These are phyloP conservation scores for Coniochaeta ligniaria DNA, from an alignment of 2,329 filamentous ascomycete genomes.

Conservation along the genomic window DNA sequence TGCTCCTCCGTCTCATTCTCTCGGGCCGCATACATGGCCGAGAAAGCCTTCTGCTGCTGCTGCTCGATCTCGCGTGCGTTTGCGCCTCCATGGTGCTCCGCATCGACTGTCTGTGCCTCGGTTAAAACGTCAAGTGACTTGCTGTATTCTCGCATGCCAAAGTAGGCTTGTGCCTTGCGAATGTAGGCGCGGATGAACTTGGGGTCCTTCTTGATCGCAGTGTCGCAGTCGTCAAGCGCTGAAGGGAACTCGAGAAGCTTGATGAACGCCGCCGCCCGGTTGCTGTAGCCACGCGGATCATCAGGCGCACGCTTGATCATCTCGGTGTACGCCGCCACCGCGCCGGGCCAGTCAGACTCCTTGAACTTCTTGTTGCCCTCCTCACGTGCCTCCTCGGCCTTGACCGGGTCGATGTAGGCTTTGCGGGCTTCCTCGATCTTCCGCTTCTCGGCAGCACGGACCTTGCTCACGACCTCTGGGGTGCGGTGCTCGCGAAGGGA, in stretches of 20 bases:
- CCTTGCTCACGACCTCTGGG: constrained; percentile 86
- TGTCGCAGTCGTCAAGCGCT: constrained; percentile 86
- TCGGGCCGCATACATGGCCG: constrained; percentile 81
- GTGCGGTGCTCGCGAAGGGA: constrained; percentile 96
- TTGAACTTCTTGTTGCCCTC: constrained; percentile 97
- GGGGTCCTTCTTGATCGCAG: constrained; percentile 82
- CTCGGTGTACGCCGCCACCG: constrained; percentile 88
- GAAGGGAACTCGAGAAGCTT: constrained; percentile 95
- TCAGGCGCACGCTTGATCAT: constrained; percentile 95
- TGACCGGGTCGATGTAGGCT: constrained; percentile 81
- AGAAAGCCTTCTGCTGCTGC: constrained; percentile 87
- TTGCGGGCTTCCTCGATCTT: constrained; percentile 69
- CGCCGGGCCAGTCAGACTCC: constrained; percentile 88
- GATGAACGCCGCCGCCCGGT: constrained; percentile 92
- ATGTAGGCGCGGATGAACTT: constrained; percentile 95
- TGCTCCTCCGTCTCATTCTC: constrained; percentile 96
- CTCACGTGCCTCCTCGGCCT: constrained; percentile 92
- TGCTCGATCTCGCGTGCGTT: constrained; percentile 88
- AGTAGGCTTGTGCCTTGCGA: constrained; percentile 90
- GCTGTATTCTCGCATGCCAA: constrained; percentile 97
- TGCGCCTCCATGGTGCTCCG: constrained; percentile 58
- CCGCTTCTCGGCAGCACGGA: constrained; percentile 81
- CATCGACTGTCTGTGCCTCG: constrained; percentile 72
- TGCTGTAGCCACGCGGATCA: constrained; percentile 91
- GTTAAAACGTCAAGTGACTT: constrained; percentile 86